Base-by-base conservation (phyloP, 2,329 filamentous ascomycete genomes). In the Westerdykella aurantiaca region DNA sequence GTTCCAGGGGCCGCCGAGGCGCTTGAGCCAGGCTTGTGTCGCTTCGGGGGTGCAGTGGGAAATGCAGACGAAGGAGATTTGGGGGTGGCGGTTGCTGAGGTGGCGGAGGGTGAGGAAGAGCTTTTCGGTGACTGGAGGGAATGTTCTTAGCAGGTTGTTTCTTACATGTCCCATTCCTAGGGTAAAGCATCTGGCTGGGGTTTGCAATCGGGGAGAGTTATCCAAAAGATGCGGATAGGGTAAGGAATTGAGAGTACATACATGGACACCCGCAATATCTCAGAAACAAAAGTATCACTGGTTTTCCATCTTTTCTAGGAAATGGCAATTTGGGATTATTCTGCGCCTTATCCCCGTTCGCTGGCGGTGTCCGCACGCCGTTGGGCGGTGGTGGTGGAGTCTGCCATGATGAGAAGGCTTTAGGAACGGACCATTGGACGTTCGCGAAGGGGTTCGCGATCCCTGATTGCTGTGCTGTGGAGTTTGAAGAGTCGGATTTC, bases 11-110 rank as follows among this genome's bases (percentile, higher is more conserved):
- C 79, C 78, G 57, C 79, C 79, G 11, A 82, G 61, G 14, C 79
- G 68, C 49, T 77, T 74, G 37, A 80, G 55, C 79, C 79, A 82
- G 49, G 76, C 76, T 31, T 70, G 62, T 1, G 79, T 82, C 23
- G 79, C 78, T 17, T 71, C 67, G 4, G 69, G 61, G 7, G 78
- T 81, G 33, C 79, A 76, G 65, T 82, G 79, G 18, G 78, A 81
- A 40, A 82, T 69, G 49, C 79, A 78, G 44, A 82, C 69, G 66
- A 78, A 81, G 45, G 70, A 71, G 10, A 81, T 66, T 34, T 66
- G 64, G 41, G 72, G 66, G 52, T 78, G 69, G 40, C 73, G 73
- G 60, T 75, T 77, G 11, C 77, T 72, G 45, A 82, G 69, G 35
- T 74, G 67, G 40, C 78, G 76, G 42, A 81, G 71, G 47, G 72